Conservation (phyloP, 129 eudicot genomes). For the Tanacetum coccineum region DNA sequence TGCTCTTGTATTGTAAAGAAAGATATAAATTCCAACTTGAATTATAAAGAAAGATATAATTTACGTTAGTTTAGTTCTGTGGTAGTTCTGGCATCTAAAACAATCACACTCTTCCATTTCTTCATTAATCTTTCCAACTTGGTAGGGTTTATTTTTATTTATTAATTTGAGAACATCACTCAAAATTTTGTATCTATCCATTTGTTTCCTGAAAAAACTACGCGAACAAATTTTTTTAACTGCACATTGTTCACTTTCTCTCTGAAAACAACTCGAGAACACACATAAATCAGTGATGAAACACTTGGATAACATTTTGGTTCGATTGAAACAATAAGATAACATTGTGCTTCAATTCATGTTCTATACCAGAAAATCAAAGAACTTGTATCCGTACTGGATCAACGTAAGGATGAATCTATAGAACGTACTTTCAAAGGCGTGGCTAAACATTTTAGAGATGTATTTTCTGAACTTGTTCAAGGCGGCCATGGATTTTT, state of each 20-base stretch:
- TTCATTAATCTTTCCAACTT: background rate
- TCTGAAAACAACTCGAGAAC: too few species aligned
- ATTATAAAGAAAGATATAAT: too few species aligned
- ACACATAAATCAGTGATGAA: background rate
- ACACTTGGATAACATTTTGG: slow-evolving; percentile 9
- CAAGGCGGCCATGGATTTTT: slow-evolving; percentile 94
- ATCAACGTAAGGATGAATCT: slow-evolving; percentile 95
- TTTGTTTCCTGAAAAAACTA: too few species aligned
- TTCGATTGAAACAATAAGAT: too few species aligned
- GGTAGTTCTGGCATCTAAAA: background rate
- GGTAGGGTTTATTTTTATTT: too few species aligned
- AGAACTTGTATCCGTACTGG: slow-evolving; percentile 86
- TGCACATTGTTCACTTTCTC: too few species aligned
- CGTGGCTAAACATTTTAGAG: slow-evolving; percentile 93
- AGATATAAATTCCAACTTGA: background rate
- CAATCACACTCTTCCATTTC: background rate
- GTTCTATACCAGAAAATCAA: slow-evolving; percentile 71
- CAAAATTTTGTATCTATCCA: too few species aligned
- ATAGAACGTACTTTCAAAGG: slow-evolving; percentile 99
- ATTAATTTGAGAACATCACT: too few species aligned
- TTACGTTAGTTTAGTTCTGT: background rate
- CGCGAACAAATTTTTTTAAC: too few species aligned
- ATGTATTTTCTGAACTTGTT: slow-evolving; percentile 94
- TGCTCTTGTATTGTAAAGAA: slow-evolving; percentile 4
- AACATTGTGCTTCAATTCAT: slow-evolving; percentile 7